phyloP scores from a whole-genome alignment of 2,329 filamentous ascomycete species.

The Sporothrix pseudoabietina region DNA sequence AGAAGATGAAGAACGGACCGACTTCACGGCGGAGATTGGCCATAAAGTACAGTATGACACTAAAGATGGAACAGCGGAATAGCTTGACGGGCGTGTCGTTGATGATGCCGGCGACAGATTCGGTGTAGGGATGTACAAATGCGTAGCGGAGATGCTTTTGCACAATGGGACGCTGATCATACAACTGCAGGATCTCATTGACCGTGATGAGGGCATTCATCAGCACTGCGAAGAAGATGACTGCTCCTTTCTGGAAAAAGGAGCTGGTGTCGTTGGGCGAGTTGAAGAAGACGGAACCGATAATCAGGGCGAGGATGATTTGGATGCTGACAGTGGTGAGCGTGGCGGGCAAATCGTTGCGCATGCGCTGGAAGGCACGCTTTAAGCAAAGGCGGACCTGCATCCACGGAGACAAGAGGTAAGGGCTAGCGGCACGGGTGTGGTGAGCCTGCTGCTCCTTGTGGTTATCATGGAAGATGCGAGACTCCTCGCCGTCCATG shows the following conservation, averaged over 20 bases:
- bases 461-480: slow-evolving; percentile 53
- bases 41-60: slow-evolving; percentile 83
- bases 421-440: slow-evolving; percentile 73
- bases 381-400: slow-evolving; percentile 56
- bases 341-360: slow-evolving; percentile 72
- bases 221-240: slow-evolving; percentile 87
- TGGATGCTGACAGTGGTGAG: slow-evolving; percentile 81
- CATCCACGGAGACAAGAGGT: slow-evolving; percentile 64
- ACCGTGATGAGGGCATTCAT: slow-evolving; percentile 82
- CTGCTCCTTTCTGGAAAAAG: slow-evolving; percentile 63
- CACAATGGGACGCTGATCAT: slow-evolving; percentile 85
- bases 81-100: slow-evolving; percentile 84
- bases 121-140: slow-evolving; percentile 85
- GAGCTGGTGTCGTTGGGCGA: slow-evolving; percentile 44
- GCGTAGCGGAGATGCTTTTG: slow-evolving; percentile 88
- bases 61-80: slow-evolving; percentile 71
- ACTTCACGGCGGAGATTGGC: slow-evolving; percentile 73
- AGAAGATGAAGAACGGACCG: slow-evolving; percentile 81
- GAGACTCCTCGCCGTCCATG: slow-evolving; percentile 45
- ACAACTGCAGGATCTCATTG: slow-evolving; percentile 82
- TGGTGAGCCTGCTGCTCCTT: slow-evolving; percentile 62
- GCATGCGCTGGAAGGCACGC: slow-evolving; percentile 77
- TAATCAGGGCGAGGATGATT: slow-evolving; percentile 54
- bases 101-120: slow-evolving; percentile 82
- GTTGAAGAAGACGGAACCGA: slow-evolving; percentile 33